Conservation (phyloP, 2,329 filamentous ascomycete genomes). For the Colletotrichum sp. region DNA sequence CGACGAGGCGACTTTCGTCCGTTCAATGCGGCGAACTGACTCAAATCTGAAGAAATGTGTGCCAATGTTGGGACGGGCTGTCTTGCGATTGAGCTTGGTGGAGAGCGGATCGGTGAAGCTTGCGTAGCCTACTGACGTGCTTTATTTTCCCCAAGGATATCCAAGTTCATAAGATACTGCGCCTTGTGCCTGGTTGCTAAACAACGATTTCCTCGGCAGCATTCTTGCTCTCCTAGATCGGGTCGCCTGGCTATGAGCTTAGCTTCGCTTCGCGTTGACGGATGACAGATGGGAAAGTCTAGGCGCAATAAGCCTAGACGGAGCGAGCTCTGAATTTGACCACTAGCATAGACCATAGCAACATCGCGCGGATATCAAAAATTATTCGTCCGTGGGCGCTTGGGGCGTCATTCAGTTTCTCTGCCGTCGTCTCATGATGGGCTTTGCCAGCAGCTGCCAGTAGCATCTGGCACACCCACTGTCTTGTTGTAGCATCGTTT, state of each 20-base stretch:
- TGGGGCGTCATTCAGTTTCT: neutral
- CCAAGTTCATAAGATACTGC: neutral
- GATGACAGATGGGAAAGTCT: neutral
- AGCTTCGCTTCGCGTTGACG: neutral
- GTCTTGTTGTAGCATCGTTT: neutral
- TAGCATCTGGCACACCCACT: neutral
- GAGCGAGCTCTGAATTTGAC: neutral
- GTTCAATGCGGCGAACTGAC: constrained; percentile 10
- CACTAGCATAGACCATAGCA: neutral
- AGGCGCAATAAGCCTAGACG: neutral
- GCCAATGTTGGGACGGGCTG: neutral
- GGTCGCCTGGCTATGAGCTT: neutral
- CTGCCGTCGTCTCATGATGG: neutral
- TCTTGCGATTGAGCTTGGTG: neutral
- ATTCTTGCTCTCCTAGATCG: neutral
- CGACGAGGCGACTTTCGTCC: neutral
- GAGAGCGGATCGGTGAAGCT: neutral
- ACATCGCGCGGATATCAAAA: neutral
- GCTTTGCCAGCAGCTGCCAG: neutral
- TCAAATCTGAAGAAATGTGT: neutral
- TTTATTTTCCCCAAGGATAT: neutral
- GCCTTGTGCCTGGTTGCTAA: neutral
- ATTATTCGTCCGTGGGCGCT: neutral
- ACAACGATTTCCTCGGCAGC: neutral
- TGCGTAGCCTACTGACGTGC: neutral